These are phyloP conservation scores for Metarhizium brunneum DNA, from an alignment of 2,329 filamentous ascomycete genomes.

Conservation along the genomic window DNA sequence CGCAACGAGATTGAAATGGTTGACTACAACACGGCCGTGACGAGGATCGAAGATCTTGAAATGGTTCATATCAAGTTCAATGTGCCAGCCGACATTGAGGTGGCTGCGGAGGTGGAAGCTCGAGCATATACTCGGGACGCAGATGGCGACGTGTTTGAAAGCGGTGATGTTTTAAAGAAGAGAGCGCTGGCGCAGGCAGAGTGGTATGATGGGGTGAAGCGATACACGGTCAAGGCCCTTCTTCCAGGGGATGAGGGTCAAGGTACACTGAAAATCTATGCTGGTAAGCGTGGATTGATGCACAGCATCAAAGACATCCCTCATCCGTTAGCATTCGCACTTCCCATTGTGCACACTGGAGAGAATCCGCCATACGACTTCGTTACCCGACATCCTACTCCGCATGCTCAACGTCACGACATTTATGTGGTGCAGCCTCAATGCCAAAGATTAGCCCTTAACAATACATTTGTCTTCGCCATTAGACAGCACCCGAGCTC, in stretches of 20 bases:
- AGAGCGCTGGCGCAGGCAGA: constrained; percentile 83
- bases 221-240: constrained; percentile 87
- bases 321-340: constrained; percentile 76
- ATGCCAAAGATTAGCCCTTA: constrained; percentile 76
- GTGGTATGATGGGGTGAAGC: constrained; percentile 80
- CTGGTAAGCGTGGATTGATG: constrained; percentile 90
- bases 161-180: constrained; percentile 76
- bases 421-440: constrained; percentile 96
- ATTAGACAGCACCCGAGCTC: constrained; percentile 83
- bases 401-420: constrained; percentile 94
- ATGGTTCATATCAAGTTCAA: constrained; percentile 84
- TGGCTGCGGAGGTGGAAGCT: constrained; percentile 86
- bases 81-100: constrained; percentile 83
- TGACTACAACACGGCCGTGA: constrained; percentile 83
- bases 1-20: constrained; percentile 69
- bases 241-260: constrained; percentile 87
- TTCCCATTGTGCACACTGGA: constrained; percentile 85
- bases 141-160: constrained; percentile 91
- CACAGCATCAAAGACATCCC: constrained; percentile 96
- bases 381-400: constrained; percentile 84
- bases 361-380: constrained; percentile 95
- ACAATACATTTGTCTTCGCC: constrained; percentile 97
- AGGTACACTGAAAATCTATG: constrained; percentile 82
- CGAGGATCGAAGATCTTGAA: constrained; percentile 83
- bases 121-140: constrained; percentile 69